A percentile compares a stretch with the other conserved stretches of the same genome.
Evolutionary conservation across 192 early-diverging fungal genomes (phyloP).

Genomic region (Coemansia umbellata): DNA sequence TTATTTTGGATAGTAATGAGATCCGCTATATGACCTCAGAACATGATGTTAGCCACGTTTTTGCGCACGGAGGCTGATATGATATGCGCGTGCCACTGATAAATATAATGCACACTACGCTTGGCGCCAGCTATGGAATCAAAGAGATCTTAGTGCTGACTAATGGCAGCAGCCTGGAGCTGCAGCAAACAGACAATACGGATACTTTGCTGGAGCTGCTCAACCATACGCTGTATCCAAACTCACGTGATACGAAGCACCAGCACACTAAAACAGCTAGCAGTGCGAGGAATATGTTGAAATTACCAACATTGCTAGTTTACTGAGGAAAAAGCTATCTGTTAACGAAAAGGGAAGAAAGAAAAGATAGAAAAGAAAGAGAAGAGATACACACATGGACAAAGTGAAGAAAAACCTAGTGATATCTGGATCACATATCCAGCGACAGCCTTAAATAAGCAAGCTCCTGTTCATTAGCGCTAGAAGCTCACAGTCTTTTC

Average conservation of each 20-base stretch:
- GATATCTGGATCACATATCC: too few species aligned
- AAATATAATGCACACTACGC: conserved; percentile 54
- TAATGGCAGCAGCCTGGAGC: conserved; percentile 10
- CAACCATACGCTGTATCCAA: conserved; percentile 16
- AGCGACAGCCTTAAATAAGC: too few species aligned
- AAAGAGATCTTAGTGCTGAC: conserved; percentile 20
- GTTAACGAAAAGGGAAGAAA: too few species aligned
- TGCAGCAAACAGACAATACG: neutral
- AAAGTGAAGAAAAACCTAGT: too few species aligned
- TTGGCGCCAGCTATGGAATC: conserved; percentile 45
- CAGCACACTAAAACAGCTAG: neutral
- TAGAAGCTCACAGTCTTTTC: too few species aligned
- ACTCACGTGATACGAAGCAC: too few species aligned
- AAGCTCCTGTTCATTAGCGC: too few species aligned
- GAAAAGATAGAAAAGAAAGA: too few species aligned
- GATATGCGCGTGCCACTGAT: conserved; percentile 84
- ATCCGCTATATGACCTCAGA: conserved; percentile 82
- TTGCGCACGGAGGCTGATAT: conserved; percentile 88
- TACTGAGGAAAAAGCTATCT: too few species aligned
- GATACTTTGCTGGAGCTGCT: neutral
- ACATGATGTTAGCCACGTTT: conserved; percentile 81
- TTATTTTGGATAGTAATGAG: conserved; percentile 93
- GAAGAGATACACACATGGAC: too few species aligned
- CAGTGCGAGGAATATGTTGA: neutral
- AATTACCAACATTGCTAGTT: too few species aligned